Base-by-base conservation (phyloP, 2,329 filamentous ascomycete genomes). In the Fusarium tanahbumbuense region DNA sequence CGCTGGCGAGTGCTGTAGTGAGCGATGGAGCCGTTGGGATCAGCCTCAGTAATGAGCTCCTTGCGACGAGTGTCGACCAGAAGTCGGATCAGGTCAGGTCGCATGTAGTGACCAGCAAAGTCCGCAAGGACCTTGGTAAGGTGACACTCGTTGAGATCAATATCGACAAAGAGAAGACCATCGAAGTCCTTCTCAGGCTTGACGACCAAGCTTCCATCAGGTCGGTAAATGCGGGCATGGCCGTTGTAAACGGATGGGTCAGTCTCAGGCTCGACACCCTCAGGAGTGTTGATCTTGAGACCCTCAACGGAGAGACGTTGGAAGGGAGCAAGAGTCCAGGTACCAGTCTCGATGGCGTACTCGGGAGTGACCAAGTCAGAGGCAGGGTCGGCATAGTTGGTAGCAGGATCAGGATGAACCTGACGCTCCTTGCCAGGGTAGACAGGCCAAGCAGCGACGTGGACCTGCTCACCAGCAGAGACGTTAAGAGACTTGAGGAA, bases 101-200 rank as follows among this genome's bases (percentile, higher is more conserved):
- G 76, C 55, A 79, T 78, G 68, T 83, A 79, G 61, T 78, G 78
- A 1, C 76, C 76, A 0, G 71, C 75, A 34, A 81, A 79, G 55
- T 83, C 81, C 18, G 82, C 73, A 0, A 76, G 62, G 2, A 71
- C 68, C 61, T 76, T 76, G 2, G 73, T 76, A 2, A 76, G 72
- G 9, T 75, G 73, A 2, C 47, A 72, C 46, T 76, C 73, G 8
- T 80, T 75, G 53, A 88, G 73, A 40, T 87, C 82, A 48, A 88
- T 71, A 60, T 88, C 84, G 0, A 85, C 85, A 58, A 81, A 83
- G 10, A 88, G 58, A 13, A 88, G 81, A 7, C 82, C 81, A 68
- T 88, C 86, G 42, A 76, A 76, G 46, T 73, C 71, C 56, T 75
- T 75, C 11, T 73, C 72, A 5, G 73, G 73, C 61, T 75, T 73